Evolutionary conservation across 2,329 filamentous ascomycete species (phyloP), one percentile per base, ranked within the genome.

Genomic region (Colletotrichum cuscutae): DNA sequence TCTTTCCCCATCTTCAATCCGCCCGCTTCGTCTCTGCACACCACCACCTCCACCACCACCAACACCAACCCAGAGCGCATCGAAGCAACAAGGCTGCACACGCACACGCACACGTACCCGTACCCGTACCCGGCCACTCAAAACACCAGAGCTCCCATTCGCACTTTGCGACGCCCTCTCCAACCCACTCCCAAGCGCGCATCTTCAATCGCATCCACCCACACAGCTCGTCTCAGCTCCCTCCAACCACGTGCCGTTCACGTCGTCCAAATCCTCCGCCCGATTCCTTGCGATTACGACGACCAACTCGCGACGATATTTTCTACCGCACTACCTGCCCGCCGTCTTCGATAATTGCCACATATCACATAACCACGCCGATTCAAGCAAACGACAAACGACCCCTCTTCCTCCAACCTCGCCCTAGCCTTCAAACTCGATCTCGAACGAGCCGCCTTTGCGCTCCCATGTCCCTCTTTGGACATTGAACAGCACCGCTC

Each of bases 241-340:
- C 53, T 28, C 53, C 53, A 56, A 56, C 26, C 53, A 28, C 53
- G n/a, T 35, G 32, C 32, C 32, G 32, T 56, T 11, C 53, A 19
- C 53, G 11, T 28, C 53, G 19, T 26, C 26, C 53, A 56, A 56
- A 56, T 11, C 32, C 32, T 12, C 24, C 24, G 19, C 24, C 37
- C 37, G 30, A 53, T 15, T 32, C 67, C 53, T 6, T 19, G 59
- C 61, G 58, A 65, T 57, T 54, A 65, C 71, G 66, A 71, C 61
- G 53, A 46, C 56, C 54, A 24, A 70, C 35, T 52, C 56, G 71
- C 71, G 66, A 69, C 71, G 28, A 46, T 66, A 30, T n/a, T 58
- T 30, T 37, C 28, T 24, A 30, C 32, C 6, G 15, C 49, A 19
- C 8, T 49, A 70, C 49, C 19, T n/a, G 19, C 19, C 19, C 42